A percentile compares a stretch with the other conserved stretches of the same genome.
Conservation (phyloP, 495 filamentous ascomycete species). For the Mycothermus thermophilus region DNA sequence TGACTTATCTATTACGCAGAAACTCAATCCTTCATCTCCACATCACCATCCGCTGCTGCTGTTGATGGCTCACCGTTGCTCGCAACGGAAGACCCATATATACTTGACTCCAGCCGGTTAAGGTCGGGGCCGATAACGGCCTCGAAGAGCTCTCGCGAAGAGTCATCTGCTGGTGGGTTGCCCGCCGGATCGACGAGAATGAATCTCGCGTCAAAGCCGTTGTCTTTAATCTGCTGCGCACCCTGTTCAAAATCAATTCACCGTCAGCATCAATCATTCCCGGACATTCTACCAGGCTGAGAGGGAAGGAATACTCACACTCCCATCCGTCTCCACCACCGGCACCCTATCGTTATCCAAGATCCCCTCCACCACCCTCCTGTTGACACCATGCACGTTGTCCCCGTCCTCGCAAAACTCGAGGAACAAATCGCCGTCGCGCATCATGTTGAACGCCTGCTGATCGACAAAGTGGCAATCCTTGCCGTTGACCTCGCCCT, state of each 20-base stretch:
- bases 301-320: constrained; percentile 16
- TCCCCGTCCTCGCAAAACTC: constrained; percentile 33
- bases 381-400: constrained; percentile 32
- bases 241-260: constrained; percentile 30
- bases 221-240: constrained; percentile 59
- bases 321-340: constrained; percentile 44
- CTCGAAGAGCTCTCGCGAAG: constrained; percentile 48
- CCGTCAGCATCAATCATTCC: background rate
- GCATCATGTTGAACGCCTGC: constrained; percentile 34
- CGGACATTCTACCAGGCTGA: background rate
- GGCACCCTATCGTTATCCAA: constrained; percentile 35
- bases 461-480: constrained; percentile 35
- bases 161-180: constrained; percentile 51
- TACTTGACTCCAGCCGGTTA: constrained; percentile 9
- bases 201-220: constrained; percentile 53
- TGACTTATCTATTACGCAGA: background rate
- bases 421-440: constrained; percentile 38
- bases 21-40: constrained; percentile 10
- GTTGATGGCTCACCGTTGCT: background rate
- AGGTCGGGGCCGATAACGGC: constrained; percentile 51
- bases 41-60: constrained; percentile 4
- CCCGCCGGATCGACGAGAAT: constrained; percentile 55
- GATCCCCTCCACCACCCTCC: constrained; percentile 30
- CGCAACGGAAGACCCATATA: too few relatives aligned
- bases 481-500: constrained; percentile 32